Base-by-base conservation (phyloP, 2,329 filamentous ascomycete species). In the Trichoderma polysporum region DNA sequence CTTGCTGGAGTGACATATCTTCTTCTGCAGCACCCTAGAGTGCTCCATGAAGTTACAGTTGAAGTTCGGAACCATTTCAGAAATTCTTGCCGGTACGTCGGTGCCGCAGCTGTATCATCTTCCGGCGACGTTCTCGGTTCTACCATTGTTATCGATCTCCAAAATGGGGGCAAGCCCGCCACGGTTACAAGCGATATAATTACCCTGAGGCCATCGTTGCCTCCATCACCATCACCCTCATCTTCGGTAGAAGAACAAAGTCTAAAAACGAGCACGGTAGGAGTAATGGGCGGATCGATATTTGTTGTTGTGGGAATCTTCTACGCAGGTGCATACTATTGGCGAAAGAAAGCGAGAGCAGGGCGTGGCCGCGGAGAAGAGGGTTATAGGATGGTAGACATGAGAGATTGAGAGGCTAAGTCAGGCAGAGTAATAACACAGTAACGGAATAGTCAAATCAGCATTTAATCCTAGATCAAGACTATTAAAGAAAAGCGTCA, bases 351-450 rank as follows among this genome's bases (percentile, higher is more conserved):
- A 19, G 57, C 39, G 19, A 53, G 59, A 19, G 13, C 2, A 41
- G 25, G 33, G 12, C 19, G 31, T 9, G 33, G 47, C 12, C 47
- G 41, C 7, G 31, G 39, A 17, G 39, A 41, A 31, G 47, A 53
- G 25, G 59, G 59, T 7, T 62, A 62, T 15, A 62, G 47, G n/a
- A 62, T 62, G 59, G 59, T 62, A 3, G 22, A 62, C n/a, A 22
- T 39, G 22, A 39, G 47, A 41, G 25, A 61, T 37, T 62, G 33
- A 53, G n/a, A 45, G 35, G 1, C 5, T 2, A 6, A 1, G 7
- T 25, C n/a, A 25, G 3, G 19, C 4, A 12, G 2, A 10, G n/a
- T 10, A 31, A 33, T 9, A 31, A 5, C 50, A 33, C 17, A 12
- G 10, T 17, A 29, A 33, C 17, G 27, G 6, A 53, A 53, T 29